Base-by-base conservation (phyloP, 805 yeast species). In the Hanseniaspora lindneri region DNA sequence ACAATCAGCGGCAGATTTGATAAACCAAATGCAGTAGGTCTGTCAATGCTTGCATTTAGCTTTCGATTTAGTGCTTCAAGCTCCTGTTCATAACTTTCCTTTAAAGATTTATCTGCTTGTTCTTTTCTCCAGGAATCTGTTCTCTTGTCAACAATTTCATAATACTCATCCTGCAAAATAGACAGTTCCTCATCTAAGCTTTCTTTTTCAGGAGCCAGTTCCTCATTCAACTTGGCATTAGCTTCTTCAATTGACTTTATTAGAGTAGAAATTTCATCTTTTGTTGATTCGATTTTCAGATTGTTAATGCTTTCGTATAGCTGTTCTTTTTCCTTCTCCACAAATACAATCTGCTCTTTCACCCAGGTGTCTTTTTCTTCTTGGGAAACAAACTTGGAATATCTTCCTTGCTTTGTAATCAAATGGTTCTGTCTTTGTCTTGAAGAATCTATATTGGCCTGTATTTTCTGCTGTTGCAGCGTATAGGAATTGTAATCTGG, bases 41-140 rank as follows among this genome's bases (percentile, higher is more conserved):
- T 70, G 60, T 79, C 85, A 84, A 85, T 83, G 0, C 88, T 80
- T 54, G 78, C 83, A 39, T 74, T 70, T 3, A 86, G 76, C 21
- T 67, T 60, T 53, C 82, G 74, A 53, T 76, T 79, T 2, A 85
- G 79, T 39, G 64, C 65, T 21, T 66, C 68, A 11, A 79, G 69
- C 36, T 79, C 83, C 41, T 74, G 74, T 10, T 67, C 66, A 11
- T 78, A 63, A 2, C 80, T 72, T 37, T 75, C 79, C 11, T 70
- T 58, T 14, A 77, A 64, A n/a, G 81, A 72, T 52, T 73, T 74
- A 34, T 73, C 63, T 55, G 76, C 77, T 42, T 83, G 77, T 55
- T 85, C 92, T 20, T 79, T 78, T 57, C 96, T 74, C 94, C 95
- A 85, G 10, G 80, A 64, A 8, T 63, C 65, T 58, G 83, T 86